These are phyloP conservation scores for Rubroshorea leprosula DNA, from an alignment of 345 rosid species.

Conservation along the genomic window DNA sequence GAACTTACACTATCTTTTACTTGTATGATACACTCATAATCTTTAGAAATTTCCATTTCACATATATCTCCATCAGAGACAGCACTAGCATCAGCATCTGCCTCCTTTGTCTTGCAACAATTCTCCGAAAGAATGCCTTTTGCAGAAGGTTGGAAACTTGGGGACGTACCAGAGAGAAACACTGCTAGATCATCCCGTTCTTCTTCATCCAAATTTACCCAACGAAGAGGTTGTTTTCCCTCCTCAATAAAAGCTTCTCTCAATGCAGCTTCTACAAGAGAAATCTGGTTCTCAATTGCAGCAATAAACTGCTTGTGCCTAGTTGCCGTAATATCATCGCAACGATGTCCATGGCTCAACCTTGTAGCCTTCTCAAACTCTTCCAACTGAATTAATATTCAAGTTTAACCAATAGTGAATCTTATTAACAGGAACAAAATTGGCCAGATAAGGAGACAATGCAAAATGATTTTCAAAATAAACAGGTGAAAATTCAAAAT, in stretches of 20 bases:
- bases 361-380: slow-evolving; percentile 78
- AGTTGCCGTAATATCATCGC: slow-evolving; percentile 43
- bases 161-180: slow-evolving; percentile 64
- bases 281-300: slow-evolving; percentile 67
- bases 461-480: background rate
- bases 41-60: slow-evolving; percentile 22
- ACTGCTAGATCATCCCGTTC: slow-evolving; percentile 79
- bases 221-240: slow-evolving; percentile 63
- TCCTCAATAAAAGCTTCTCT: slow-evolving; percentile 44
- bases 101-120: slow-evolving; percentile 22
- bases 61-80: slow-evolving; percentile 27
- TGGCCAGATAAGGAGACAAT: background rate
- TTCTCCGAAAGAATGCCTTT: slow-evolving; percentile 27
- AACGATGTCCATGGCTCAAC: slow-evolving; percentile 50
- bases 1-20: slow-evolving; percentile 33
- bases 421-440: background rate
- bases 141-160: slow-evolving; percentile 20
- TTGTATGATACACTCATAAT: slow-evolving; percentile 30
- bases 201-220: slow-evolving; percentile 69
- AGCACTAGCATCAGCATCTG: slow-evolving; percentile 22
- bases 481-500: too few species aligned
- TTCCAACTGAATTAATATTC: slow-evolving; percentile 52
- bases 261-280: slow-evolving; percentile 50
- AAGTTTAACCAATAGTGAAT: slow-evolving; percentile 11
- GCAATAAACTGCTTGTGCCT: slow-evolving; percentile 68